Conservation (phyloP, 2,329 filamentous ascomycete genomes). For the Dactylonectria macrodidyma region DNA sequence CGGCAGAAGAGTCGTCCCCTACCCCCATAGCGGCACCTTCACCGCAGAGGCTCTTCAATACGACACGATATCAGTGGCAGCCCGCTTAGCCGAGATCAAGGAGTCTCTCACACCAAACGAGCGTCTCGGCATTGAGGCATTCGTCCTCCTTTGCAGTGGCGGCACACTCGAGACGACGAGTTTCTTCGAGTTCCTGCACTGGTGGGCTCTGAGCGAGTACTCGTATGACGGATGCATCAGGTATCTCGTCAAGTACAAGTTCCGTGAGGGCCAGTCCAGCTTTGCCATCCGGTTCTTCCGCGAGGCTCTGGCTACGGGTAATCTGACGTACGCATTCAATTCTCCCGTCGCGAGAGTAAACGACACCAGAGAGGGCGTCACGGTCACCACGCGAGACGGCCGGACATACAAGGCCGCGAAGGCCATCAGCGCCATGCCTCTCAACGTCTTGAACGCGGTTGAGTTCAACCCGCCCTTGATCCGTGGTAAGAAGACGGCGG, state of each 20-base stretch:
- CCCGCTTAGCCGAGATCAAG: conserved; percentile 59
- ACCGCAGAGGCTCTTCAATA: conserved; percentile 53
- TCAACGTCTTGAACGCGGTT: conserved; percentile 60
- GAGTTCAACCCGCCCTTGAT: conserved; percentile 58
- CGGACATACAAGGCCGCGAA: conserved; percentile 47
- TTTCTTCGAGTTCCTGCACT: conserved; percentile 64
- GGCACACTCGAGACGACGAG: conserved; percentile 58
- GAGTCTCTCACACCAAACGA: conserved; percentile 58
- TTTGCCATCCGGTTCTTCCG: conserved; percentile 62
- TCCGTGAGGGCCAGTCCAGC: conserved; percentile 59
- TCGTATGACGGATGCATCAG: conserved; percentile 57
- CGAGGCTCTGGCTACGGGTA: conserved; percentile 57
- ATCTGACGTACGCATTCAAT: conserved; percentile 59
- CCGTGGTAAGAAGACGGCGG: conserved; percentile 54
- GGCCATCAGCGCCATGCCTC: conserved; percentile 59
- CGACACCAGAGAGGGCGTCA: conserved; percentile 48
- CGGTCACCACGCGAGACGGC: conserved; percentile 53
- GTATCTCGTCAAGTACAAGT: conserved; percentile 59
- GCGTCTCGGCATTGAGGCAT: conserved; percentile 55
- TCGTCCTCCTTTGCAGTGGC: conserved; percentile 60
- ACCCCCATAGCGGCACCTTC: conserved; percentile 55
- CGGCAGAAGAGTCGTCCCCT: conserved; percentile 56
- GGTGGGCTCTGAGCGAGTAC: conserved; percentile 62
- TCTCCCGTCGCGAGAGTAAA: conserved; percentile 53
- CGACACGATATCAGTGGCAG: conserved; percentile 57